Evolutionary conservation across 164 flowering plant species (phyloP).

Genomic region (Warburgia ugandensis): DNA sequence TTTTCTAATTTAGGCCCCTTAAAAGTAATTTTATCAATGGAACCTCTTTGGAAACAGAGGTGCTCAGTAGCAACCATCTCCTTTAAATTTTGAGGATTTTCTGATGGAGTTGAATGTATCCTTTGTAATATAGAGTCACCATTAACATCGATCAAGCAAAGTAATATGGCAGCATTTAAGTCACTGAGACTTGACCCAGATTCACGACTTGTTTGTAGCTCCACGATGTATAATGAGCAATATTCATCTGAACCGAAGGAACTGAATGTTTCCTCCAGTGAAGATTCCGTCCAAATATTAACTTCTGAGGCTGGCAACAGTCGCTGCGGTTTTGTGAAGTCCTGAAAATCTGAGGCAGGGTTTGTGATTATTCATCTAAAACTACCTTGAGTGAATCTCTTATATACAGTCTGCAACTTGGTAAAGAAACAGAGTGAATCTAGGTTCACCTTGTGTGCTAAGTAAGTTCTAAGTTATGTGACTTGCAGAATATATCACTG

Average conservation of each 20-base stretch:
- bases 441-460: not conserved
- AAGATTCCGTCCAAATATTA: constrained; percentile 23
- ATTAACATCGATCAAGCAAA: constrained; percentile 69
- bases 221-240: constrained; percentile 36
- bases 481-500: not conserved
- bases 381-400: not conserved
- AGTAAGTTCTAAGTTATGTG: not conserved
- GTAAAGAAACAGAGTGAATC: not conserved
- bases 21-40: constrained; percentile 56
- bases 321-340: constrained; percentile 53
- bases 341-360: constrained; percentile 54
- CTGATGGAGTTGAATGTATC: constrained; percentile 30
- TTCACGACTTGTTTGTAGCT: constrained; percentile 46
- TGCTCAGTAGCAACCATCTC: constrained; percentile 18
- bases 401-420: not conserved
- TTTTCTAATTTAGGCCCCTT: constrained; percentile 56
- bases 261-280: constrained; percentile 18
- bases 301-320: constrained; percentile 58
- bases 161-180: constrained; percentile 48
- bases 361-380: not conserved
- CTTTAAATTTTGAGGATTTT: constrained; percentile 11
- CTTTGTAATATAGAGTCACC: constrained; percentile 71
- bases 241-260: constrained; percentile 20
- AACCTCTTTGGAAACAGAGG: constrained; percentile 59
- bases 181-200: constrained; percentile 61